These are phyloP conservation scores for Fusarium oxysporum DNA, from an alignment of 2,329 filamentous ascomycete species.

Conservation along the genomic window DNA sequence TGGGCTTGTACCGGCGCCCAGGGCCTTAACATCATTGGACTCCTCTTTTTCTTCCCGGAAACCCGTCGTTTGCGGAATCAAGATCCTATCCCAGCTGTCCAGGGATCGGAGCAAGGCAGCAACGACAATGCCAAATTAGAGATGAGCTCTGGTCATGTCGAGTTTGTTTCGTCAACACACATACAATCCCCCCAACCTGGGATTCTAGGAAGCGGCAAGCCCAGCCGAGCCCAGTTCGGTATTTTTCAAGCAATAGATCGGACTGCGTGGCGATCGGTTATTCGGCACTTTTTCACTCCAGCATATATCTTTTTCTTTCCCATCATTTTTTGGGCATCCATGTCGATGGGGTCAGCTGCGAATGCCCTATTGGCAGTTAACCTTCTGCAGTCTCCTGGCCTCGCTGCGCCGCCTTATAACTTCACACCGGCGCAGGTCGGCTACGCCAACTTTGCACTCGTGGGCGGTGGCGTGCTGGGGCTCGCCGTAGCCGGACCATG, in stretches of 20 bases:
- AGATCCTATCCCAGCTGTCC: not conserved
- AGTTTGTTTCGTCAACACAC: not conserved
- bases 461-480: constrained; percentile 56
- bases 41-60: not conserved
- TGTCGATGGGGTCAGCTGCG: constrained; percentile 19
- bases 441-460: constrained; percentile 61
- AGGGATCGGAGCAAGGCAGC: not conserved
- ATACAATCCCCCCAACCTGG: not conserved
- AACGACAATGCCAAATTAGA: not conserved
- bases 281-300: not conserved
- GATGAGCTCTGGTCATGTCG: not conserved
- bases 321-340: constrained; percentile 14
- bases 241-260: not conserved
- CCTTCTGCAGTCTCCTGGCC: constrained; percentile 15
- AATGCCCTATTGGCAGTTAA: constrained; percentile 13
- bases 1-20: not conserved
- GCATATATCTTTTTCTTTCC: constrained; percentile 9
- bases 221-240: not conserved
- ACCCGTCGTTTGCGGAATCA: not conserved
- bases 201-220: not conserved
- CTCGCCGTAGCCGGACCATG: constrained; percentile 57
- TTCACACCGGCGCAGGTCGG: constrained; percentile 42
- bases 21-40: not conserved
- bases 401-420: constrained; percentile 25
- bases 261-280: not conserved